These are phyloP conservation scores for Zychaea mexicana DNA, from an alignment of 371 early-diverging fungal genomes.

Conservation along the genomic window DNA sequence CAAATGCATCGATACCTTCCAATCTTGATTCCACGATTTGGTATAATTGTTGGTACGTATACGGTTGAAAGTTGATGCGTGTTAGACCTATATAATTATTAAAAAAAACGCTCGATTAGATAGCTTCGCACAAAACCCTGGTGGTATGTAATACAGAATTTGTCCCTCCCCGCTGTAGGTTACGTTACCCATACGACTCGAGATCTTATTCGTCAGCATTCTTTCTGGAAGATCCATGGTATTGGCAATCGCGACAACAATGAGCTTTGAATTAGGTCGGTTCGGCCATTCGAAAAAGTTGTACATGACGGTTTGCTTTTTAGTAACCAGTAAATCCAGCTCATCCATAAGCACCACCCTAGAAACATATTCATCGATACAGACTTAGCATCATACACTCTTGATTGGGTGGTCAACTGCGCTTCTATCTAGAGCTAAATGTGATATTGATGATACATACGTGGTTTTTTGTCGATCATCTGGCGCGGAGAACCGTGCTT, in stretches of 20 bases:
- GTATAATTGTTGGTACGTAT: constrained; percentile 80
- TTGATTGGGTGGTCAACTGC: background rate
- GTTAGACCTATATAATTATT: constrained; percentile 59
- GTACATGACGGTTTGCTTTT: constrained; percentile 94
- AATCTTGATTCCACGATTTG: constrained; percentile 85
- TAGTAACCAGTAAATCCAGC: constrained; percentile 92
- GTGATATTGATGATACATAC: constrained; percentile 22
- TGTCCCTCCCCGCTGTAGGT: too few species aligned
- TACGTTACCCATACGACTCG: constrained; percentile 93
- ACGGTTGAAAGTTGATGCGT: constrained; percentile 91
- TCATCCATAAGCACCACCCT: constrained; percentile 97
- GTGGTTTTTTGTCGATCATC: constrained; percentile 42
- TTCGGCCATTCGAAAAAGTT: constrained; percentile 99
- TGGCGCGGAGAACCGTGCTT: constrained; percentile 62
- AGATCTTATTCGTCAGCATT: constrained; percentile 88
- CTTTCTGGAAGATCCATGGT: constrained; percentile 99
- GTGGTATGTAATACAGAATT: background rate
- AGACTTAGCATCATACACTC: too few species aligned
- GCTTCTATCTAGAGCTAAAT: too few species aligned
- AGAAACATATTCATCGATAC: background rate
- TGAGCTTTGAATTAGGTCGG: constrained; percentile 75
- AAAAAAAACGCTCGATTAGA: too few species aligned
- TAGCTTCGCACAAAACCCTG: too few species aligned
- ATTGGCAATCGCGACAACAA: constrained; percentile 97
- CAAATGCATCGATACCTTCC: constrained; percentile 74